These are phyloP conservation scores for Ochetophila trinervis DNA, from an alignment of 306 rosid species.

Conservation along the genomic window DNA sequence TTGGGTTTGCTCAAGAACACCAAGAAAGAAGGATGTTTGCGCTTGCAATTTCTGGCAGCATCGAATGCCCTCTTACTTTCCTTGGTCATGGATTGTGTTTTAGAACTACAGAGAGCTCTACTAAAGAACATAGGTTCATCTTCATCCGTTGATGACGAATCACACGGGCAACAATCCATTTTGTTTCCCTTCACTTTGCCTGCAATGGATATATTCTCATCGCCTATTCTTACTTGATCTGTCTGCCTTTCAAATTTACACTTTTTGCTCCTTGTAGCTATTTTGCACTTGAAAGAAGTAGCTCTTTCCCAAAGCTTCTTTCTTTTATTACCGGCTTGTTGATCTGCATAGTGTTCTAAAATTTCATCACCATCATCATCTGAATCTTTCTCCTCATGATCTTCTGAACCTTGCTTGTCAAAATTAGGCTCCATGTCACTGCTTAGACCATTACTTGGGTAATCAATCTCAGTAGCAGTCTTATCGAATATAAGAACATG, in stretches of 20 bases:
- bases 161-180: not conserved
- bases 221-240: too few species aligned
- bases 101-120: not conserved
- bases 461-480: conserved; percentile 23
- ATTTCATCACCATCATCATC: not conserved
- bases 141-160: not conserved
- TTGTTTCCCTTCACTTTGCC: not conserved
- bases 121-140: not conserved
- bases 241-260: too few species aligned
- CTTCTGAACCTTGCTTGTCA: not conserved
- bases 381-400: not conserved
- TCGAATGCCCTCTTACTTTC: not conserved
- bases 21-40: conserved; percentile 22
- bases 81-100: not conserved
- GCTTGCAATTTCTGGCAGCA: conserved; percentile 13
- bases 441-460: conserved; percentile 9
- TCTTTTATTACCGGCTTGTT: not conserved
- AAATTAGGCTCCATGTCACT: not conserved
- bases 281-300: not conserved
- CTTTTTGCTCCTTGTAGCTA: too few species aligned
- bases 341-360: too few species aligned
- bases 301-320: not conserved
- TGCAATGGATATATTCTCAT: too few species aligned
- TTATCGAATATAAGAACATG: conserved; percentile 20
- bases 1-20: not conserved